Evolutionary conservation across 2,329 filamentous ascomycete genomes (phyloP), one percentile per base, ranked within the genome.

Genomic region (Cadophora malorum): DNA sequence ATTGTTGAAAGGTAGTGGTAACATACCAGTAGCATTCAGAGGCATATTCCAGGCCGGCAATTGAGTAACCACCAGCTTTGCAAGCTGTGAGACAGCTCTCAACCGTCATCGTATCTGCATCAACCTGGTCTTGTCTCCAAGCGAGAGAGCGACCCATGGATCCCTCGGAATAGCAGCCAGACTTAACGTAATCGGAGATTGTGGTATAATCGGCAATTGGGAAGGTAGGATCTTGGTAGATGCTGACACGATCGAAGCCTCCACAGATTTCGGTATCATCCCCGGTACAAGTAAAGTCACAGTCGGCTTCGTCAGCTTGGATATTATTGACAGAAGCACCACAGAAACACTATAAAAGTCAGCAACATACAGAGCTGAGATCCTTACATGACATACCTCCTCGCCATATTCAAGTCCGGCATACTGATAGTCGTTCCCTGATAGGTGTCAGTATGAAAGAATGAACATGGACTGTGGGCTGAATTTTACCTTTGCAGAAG

Each of bases 81-180:
- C 81, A 81, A 53, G 78, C 75, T 35, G 74, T 74, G 67, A 82
- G 75, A 61, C 80, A 81, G 21, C 72, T 74, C 38, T 75, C 71
- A 16, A 76, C 74, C 7, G 79, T 80, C 50, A 81, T 66, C 25
- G 72, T 73, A 10, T 68, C 60, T 25, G 70, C 63, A 66, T 73
- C 75, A 23, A 82, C 60, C 62, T 74, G 73, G 62, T 75, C 68
- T 76, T 76, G 72, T 75, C 75, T 75, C 78, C 71, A 76, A 69
- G 70, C 71, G 67, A 76, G 67, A 67, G 70, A 70, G 4, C 74
- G 73, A 16, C 74, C 74, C 33, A 56, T 69, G 1, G 75, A 66
- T 55, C 78, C 76, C 67, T 83, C 80, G 52, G 76, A 77, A 69
- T 81, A 83, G 67, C 81, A 83, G 63, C 81, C 81, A 67, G 28